Base-by-base conservation (phyloP, 2,329 filamentous ascomycete species). In the Ascosphaera aggregata region DNA sequence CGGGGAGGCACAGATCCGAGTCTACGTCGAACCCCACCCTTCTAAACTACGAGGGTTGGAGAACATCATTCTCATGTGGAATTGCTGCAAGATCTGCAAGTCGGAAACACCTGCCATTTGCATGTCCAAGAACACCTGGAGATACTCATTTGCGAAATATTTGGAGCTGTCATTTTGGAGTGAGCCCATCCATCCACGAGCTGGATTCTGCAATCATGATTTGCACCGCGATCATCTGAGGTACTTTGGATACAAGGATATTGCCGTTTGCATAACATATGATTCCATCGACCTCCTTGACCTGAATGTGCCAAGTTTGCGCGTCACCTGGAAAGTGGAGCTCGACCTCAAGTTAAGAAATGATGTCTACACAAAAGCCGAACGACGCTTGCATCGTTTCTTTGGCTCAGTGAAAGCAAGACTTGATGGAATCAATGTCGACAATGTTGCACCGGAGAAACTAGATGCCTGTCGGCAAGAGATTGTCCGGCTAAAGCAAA, bases 101-200 rank as follows among this genome's bases (percentile, higher is more conserved):
- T 81, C 81, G 46, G 85, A 95, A 53, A 92, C 86, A 0, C 80
- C 82, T 31, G 75, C 85, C 37, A 79, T 80, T 46, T 75, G 77
- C 22, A 94, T 98, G 82, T 94, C 86, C 1, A 75, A 84, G 41
- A 84, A 74, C 49, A 91, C 85, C 0, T 98, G 84, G 80, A 94
- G 91, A 54, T 98, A 98, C 54, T 98, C 89, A 0, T 92, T 98
- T 51, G 89, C 82, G 9, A 98, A 98, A 56, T 98, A 95, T 50
- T 65, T 98, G n/a, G 89, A 98, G 57, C 64, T 98, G 15, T 84
- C 85, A 2, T 95, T 95, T 55, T 98, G 86, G 85, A 86, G 85
- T 51, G 78, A 73, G 34, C 78, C 81, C 30, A 61, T 95, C 37
- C 79, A 75, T 46, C 51, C 73, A 76, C 47, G 74, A 70, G 73